Evolutionary conservation across 805 yeast species (phyloP).

Genomic region (Clavispora fructus): DNA sequence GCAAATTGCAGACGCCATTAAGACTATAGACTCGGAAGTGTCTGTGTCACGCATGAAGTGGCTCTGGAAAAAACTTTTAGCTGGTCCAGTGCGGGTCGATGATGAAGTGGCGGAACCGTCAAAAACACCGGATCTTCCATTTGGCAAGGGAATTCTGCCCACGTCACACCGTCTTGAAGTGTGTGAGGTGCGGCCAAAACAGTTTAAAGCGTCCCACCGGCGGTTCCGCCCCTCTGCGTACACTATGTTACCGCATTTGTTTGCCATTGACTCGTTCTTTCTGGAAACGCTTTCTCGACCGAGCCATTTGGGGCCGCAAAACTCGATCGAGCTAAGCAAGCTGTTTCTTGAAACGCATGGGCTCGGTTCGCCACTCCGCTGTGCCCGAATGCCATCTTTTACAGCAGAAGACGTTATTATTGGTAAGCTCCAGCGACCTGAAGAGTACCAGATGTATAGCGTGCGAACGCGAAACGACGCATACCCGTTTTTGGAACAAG

Average conservation of each 20-base stretch:
- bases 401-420: slow-evolving; percentile 21
- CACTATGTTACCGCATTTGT: slow-evolving; percentile 36
- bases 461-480: slow-evolving; percentile 7
- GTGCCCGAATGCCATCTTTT: slow-evolving; percentile 25
- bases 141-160: slow-evolving; percentile 4
- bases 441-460: slow-evolving; percentile 19
- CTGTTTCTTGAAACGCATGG: slow-evolving; percentile 25
- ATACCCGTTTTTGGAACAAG: slow-evolving; percentile 12
- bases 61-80: background rate
- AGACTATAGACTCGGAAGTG: background rate
- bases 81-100: slow-evolving; percentile 4
- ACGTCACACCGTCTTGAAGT: slow-evolving; percentile 14
- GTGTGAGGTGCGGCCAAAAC: slow-evolving; percentile 30
- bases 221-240: slow-evolving; percentile 31
- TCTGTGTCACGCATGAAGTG: background rate
- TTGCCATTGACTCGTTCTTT: slow-evolving; percentile 40
- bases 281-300: slow-evolving; percentile 41
- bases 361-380: slow-evolving; percentile 18
- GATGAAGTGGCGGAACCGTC: slow-evolving; percentile 8
- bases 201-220: slow-evolving; percentile 7
- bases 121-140: background rate
- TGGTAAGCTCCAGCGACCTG: slow-evolving; percentile 24
- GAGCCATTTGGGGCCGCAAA: slow-evolving; percentile 17
- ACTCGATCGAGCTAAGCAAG: slow-evolving; percentile 25
- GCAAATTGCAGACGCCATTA: background rate